phyloP scores from a whole-genome alignment of 495 filamentous ascomycete genomes.

The Parmelia sp. region DNA sequence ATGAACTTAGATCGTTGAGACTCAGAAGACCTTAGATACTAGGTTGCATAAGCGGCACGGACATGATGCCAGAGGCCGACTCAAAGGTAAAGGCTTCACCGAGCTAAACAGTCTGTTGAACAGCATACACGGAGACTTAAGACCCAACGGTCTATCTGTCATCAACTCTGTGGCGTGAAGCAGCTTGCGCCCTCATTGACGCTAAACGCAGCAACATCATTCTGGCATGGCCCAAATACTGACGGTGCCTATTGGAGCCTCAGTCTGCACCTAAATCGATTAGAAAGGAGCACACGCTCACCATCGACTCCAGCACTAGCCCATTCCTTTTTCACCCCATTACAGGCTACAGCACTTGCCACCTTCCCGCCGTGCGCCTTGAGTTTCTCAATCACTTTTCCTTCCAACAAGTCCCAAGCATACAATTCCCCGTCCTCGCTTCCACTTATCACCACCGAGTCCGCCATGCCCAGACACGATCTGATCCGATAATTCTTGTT shows the following conservation, averaged over 20 bases:
- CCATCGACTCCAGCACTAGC: conserved; percentile 57
- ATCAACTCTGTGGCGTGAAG: background rate
- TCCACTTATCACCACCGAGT: conserved; percentile 75
- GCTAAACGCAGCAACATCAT: background rate
- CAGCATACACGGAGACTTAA: background rate
- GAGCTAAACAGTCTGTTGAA: background rate
- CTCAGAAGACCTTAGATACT: background rate
- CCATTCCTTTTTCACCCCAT: conserved; percentile 60
- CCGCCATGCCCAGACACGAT: conserved; percentile 63
- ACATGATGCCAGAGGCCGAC: background rate
- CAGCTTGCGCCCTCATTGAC: background rate
- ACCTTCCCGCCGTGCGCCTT: conserved; percentile 52
- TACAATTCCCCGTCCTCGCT: conserved; percentile 71
- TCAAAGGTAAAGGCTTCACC: background rate
- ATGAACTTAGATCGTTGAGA: background rate
- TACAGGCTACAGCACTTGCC: conserved; percentile 66
- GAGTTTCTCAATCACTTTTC: conserved; percentile 56
- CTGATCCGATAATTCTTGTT: conserved; percentile 67
- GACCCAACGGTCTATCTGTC: background rate
- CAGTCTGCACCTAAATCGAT: background rate
- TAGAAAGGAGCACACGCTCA: conserved; percentile 24
- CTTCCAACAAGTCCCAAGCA: conserved; percentile 85
- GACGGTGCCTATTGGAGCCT: conserved; percentile 23
- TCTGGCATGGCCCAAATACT: conserved; percentile 25
- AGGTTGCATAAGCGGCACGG: background rate